Conservation (phyloP, 140 eudicot species). For the Ambrosia hybrid region DNA sequence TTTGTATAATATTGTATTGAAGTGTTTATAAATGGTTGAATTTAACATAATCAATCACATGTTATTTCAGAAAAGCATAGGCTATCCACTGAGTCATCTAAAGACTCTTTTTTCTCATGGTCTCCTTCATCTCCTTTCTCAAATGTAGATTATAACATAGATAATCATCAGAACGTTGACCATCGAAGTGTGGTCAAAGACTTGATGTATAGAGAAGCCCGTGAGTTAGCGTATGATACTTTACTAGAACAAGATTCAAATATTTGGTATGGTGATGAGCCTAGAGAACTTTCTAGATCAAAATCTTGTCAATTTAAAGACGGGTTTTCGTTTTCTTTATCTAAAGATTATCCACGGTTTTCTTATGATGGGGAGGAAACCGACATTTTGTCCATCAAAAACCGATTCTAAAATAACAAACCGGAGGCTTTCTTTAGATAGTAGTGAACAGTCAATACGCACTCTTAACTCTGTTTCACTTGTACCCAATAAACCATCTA, state of each 20-base stretch:
- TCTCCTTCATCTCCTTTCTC: constrained; percentile 82
- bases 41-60: neutral
- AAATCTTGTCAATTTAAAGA: constrained; percentile 54
- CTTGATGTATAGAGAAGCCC: constrained; percentile 68
- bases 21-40: neutral
- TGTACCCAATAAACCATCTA: constrained; percentile 31
- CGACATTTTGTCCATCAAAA: constrained; percentile 35
- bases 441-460: constrained; percentile 51
- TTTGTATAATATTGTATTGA: neutral
- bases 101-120: constrained; percentile 75
- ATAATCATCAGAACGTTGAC: constrained; percentile 52
- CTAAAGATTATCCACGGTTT: constrained; percentile 58
- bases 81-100: constrained; percentile 63
- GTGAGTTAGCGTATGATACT: constrained; percentile 52
- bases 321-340: constrained; percentile 35
- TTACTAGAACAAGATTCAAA: constrained; percentile 36
- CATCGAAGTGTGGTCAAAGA: constrained; percentile 81
- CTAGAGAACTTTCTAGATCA: constrained; percentile 55
- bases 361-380: constrained; percentile 65
- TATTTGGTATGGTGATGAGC: constrained; percentile 52
- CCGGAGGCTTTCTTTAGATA: constrained; percentile 77
- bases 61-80: constrained; percentile 59
- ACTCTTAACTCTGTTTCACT: constrained; percentile 34
- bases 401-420: constrained; percentile 35
- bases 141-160: constrained; percentile 47